Evolutionary conservation across 495 filamentous ascomycete species (phyloP), one percentile per base, ranked within the genome.

Genomic region (Talaromyces proteolyticus): DNA sequence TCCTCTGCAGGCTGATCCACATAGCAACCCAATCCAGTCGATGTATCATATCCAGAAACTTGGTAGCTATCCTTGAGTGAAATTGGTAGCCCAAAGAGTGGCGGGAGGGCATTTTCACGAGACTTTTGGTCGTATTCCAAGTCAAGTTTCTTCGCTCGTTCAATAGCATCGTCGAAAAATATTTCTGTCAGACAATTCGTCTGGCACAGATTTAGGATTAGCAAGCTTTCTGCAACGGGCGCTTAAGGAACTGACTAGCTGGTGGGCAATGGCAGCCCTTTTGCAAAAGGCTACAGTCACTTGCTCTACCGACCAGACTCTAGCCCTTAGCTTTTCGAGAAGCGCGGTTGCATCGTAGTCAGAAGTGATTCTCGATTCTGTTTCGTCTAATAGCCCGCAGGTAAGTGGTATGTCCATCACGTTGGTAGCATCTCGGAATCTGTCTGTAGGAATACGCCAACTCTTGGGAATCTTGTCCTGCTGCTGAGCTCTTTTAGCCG

Each of bases 31-130:
- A 42, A 79, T 75, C 71, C 72, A 68, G 21, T 68, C 1, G 66
- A 67, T 12, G 68, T 70, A 54, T 73, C 66, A 8, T 78, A 63
- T 3, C 74, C 81, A 52, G 79, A 68, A 24, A 89, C 74, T 20
- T 70, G 70, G 44, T 85, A 71, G 49, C 80, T 72, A 59, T 88
- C 85, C 61, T 89, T 89, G 6, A 86, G 71, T 17, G 76, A 81
- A 25, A 88, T 79, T 0, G 85, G 85, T 10, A 89, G 52, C 17
- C 85, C 85, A 51, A 87, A 84, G 0, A 89, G 63, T 3, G 82
- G 83, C 0, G 83, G 84, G 8, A 77, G 53, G 3, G 72, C 66
- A 21, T 46, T 2, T 10, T 17, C 25, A 1, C 3, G 14, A 19
- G 59, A 56, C 42, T 69, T 72, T 0, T 65, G 63, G 6, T 66